Evolutionary conservation across 805 yeast genomes (phyloP), one percentile per base, ranked within the genome.

Genomic region (Clavispora vitiphila): DNA sequence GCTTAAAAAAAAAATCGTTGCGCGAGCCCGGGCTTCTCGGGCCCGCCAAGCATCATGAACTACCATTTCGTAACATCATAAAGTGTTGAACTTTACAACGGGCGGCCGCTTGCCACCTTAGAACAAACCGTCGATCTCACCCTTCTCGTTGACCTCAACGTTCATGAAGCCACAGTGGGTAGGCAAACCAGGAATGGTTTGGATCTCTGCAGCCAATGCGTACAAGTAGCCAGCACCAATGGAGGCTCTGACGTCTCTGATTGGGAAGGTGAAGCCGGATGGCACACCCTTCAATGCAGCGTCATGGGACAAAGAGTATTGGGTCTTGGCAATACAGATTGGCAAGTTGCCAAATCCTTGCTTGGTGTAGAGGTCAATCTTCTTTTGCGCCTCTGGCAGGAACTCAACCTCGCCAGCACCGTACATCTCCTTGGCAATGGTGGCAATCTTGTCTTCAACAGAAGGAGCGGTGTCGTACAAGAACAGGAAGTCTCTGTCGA

Each of bases 151-250:
- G 40, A 85, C 88, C 64, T 85, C 93, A 38, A 85, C 88, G 54
- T 85, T 83, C 91, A 85, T 85, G 67, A 81, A 85, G 31, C 95
- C 93, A 61, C 86, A 80, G 58, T 83, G 86, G 4, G 95, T 85
- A 43, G 93, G 86, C 60, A 85, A 73, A 46, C 95, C 93, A 22
- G 95, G 95, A 55, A 85, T 85, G 35, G 95, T 85, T 71, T 81
- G 86, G 56, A 85, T 85, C 62, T 84, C 90, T 41, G 88, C 93
- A 5, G 95, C 93, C 55, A 85, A 71, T 5, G 91, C 93, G 57
- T 84, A 85, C 62, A 85, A 72, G 64, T 85, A 85, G 4, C 93
- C 93, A 29, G 93, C 93, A 65, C 95, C 95, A 51, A 82, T 75
- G 16, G 85, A 78, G 14, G 83, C 82, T 60, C 86, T 76, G 43